Evolutionary conservation across 495 filamentous ascomycete genomes (phyloP).

Genomic region (Aspergillus coremiiformis): DNA sequence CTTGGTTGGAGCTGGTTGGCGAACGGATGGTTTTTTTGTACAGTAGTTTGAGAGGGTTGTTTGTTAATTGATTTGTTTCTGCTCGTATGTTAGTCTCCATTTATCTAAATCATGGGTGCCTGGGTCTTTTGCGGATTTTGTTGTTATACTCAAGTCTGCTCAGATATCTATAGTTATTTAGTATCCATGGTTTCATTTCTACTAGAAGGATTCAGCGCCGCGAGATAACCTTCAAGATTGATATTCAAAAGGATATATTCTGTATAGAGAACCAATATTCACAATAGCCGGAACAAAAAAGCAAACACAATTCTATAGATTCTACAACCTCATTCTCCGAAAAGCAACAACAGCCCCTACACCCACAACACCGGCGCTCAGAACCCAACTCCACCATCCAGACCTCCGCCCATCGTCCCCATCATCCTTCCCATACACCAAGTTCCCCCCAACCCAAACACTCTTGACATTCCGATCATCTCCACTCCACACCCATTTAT

Average conservation of each 20-base stretch:
- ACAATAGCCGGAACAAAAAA: background rate
- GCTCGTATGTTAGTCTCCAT: background rate
- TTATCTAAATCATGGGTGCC: no score
- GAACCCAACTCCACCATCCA: background rate
- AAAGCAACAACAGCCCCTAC: constrained; percentile 8
- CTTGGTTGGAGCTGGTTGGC: background rate
- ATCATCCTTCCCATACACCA: constrained; percentile 53
- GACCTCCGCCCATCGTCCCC: background rate
- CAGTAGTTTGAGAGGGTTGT: background rate
- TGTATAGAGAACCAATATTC: no score
- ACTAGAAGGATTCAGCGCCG: no score
- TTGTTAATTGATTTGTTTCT: background rate
- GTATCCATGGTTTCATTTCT: no score
- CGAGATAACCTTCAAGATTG: no score
- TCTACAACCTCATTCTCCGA: constrained; percentile 2
- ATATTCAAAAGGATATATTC: no score
- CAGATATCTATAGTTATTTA: no score
- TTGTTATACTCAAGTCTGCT: no score
- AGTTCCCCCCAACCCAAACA: constrained; percentile 73
- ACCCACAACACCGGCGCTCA: background rate
- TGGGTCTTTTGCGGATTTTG: no score
- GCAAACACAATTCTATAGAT: background rate
- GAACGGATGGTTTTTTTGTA: background rate
- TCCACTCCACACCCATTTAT: constrained; percentile 86
- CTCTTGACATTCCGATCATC: constrained; percentile 73